Percentiles rank a stretch among this genome's conserved stretches.
Evolutionary conservation across 495 filamentous ascomycete species (phyloP).

Genomic region (Trichoderma virens): DNA sequence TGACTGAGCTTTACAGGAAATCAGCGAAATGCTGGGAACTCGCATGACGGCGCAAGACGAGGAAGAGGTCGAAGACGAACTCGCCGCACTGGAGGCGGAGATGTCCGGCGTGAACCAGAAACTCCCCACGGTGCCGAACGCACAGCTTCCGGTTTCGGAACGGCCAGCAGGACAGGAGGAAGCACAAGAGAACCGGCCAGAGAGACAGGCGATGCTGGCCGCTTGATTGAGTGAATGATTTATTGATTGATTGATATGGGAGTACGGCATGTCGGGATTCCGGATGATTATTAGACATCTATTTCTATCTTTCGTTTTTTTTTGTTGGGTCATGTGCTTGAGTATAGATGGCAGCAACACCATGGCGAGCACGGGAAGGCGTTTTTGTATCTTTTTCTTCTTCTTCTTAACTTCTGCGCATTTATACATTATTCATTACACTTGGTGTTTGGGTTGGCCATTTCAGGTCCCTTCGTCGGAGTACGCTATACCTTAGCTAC

Average conservation of each 20-base stretch:
- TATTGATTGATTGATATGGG: not conserved
- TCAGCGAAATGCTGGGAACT: conserved; percentile 83
- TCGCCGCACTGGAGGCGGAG: conserved; percentile 71
- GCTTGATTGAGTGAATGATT: not conserved
- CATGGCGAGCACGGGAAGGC: conserved; percentile 4
- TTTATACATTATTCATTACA: not conserved
- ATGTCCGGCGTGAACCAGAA: conserved; percentile 22
- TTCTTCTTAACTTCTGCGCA: not conserved
- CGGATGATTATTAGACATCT: not conserved
- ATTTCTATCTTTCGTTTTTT: not conserved
- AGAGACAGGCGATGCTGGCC: not conserved
- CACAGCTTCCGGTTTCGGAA: not conserved
- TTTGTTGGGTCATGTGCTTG: not conserved
- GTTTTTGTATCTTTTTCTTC: not conserved
- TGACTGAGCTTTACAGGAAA: conserved; percentile 48
- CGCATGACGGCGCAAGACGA: conserved; percentile 87
- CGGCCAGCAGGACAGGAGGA: not conserved
- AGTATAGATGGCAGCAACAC: not conserved
- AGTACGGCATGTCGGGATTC: not conserved
- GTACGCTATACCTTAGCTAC: conserved; percentile 8
- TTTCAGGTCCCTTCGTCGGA: not conserved
- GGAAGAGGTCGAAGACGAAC: conserved; percentile 94
- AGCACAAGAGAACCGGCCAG: not conserved
- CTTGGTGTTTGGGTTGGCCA: not conserved
- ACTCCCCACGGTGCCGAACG: conserved; percentile 4